A percentile compares a stretch with the other conserved stretches of the same genome.
phyloP scores from a whole-genome alignment of 805 yeast species.

The Nakazawaea ernobii region DNA sequence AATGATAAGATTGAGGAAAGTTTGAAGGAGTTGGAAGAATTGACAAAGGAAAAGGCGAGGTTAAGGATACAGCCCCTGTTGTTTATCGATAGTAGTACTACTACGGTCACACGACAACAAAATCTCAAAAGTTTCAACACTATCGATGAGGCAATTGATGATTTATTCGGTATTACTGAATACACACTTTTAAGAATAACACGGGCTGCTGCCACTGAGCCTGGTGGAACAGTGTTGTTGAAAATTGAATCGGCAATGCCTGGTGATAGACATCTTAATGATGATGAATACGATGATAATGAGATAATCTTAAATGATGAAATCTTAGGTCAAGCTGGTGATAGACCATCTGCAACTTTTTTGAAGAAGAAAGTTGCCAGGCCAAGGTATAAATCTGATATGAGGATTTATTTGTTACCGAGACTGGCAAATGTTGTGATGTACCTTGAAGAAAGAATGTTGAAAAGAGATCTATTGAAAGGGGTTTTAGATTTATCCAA shows the following conservation, averaged over 20 bases:
- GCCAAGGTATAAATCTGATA: constrained; percentile 56
- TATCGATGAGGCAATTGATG: constrained; percentile 39
- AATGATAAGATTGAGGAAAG: constrained; percentile 3
- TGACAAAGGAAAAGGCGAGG: neutral
- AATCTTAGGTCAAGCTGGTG: constrained; percentile 32
- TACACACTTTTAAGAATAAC: constrained; percentile 47
- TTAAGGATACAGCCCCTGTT: constrained; percentile 3
- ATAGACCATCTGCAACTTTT: constrained; percentile 41
- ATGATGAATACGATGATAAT: constrained; percentile 33
- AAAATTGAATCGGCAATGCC: constrained; percentile 52
- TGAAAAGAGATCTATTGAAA: constrained; percentile 45
- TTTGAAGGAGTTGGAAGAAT: neutral
- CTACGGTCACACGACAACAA: neutral
- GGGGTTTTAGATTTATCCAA: constrained; percentile 36
- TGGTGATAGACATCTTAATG: constrained; percentile 43
- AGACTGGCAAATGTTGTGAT: constrained; percentile 31
- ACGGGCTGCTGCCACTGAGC: constrained; percentile 46
- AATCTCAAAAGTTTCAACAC: constrained; percentile 27
- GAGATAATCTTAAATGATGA: constrained; percentile 17
- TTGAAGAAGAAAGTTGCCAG: constrained; percentile 54
- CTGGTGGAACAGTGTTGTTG: constrained; percentile 44
- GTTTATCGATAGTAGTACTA: neutral
- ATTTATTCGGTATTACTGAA: constrained; percentile 33
- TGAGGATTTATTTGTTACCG: constrained; percentile 56
- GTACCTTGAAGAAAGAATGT: constrained; percentile 44